Evolutionary conservation across 495 filamentous ascomycete species (phyloP), one percentile per base, ranked within the genome.

Genomic region (Terfezia claveryi): DNA sequence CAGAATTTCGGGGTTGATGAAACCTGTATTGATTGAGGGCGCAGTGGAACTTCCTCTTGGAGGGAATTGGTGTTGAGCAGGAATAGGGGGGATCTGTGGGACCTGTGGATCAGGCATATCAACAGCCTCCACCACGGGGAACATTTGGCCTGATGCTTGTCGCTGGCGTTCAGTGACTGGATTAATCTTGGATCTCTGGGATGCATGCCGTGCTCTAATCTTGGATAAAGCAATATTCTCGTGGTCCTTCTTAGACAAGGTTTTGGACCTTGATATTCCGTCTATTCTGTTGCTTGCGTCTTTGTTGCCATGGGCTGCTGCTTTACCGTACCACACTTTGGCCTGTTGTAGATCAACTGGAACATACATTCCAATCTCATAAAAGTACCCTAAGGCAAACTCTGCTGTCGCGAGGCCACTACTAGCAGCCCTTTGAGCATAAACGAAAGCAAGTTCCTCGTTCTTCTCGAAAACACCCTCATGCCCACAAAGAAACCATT

Each of bases 401-500:
- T 95, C 87, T 17, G 88, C 91, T 0, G 89, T 96, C 2, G 86
- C 74, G 46, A 96, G 75, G 23, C 85, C 83, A 37, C 76, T 74
- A 53, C 76, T 70, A 36, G 91, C 88, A 5, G 91, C 91, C 50
- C 87, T 76, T 55, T 87, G 78, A 23, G 92, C 92, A 64, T 94
- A 95, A 27, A 75, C 81, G 65, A 84, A 98, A 6, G 91, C 92
- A 10, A 96, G 71, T 59, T 84, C 81, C 68, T 98, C 92, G 62
- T 94, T 95, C 73, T 95, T 96, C 44, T 84, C 77, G 64, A 98
- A 95, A 7, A 87, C 73, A 23, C 79, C 79, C 64, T 96, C 88
- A 59, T 87, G 85, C 8, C 91, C 91, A 63, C 91, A 95, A 27
- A 98, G 73, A 68, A 96, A 96, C 91, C 91, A 98, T 68, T 95